A percentile compares a stretch with the other conserved stretches of the same genome.
These are phyloP conservation scores for Gracilaria domingensis DNA, from an alignment of 23 red algal species.

Conservation along the genomic window DNA sequence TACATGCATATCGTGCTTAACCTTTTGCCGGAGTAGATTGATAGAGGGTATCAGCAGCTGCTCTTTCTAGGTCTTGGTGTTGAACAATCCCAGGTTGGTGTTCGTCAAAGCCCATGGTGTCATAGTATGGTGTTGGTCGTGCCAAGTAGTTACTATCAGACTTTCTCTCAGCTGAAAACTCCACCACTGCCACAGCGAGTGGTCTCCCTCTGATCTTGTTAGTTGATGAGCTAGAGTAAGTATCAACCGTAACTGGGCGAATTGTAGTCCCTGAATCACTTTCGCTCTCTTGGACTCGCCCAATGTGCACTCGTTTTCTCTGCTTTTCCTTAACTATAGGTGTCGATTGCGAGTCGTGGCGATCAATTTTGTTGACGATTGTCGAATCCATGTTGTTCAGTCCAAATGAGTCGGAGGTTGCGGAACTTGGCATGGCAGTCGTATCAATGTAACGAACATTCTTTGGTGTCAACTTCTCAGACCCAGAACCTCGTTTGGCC, in stretches of 20 bases:
- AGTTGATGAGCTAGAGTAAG: conserved; percentile 23
- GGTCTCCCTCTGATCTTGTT: conserved; percentile 1
- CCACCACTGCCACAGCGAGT: conserved; percentile 10
- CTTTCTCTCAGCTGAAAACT: conserved; percentile 31
- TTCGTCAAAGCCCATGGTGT: background rate
- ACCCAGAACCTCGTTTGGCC: background rate
- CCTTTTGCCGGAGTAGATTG: background rate
- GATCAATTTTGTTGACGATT: background rate
- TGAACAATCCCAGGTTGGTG: background rate
- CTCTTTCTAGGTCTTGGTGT: background rate
- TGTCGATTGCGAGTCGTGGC: background rate
- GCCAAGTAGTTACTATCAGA: conserved; percentile 24
- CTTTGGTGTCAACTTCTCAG: background rate
- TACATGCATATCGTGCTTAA: background rate
- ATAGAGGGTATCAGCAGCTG: background rate
- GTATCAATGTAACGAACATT: background rate
- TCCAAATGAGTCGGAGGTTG: background rate
- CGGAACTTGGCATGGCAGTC: background rate
- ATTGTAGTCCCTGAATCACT: background rate
- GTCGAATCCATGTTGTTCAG: background rate
- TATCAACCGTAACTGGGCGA: conserved; percentile 11
- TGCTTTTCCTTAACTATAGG: background rate
- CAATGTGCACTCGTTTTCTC: background rate
- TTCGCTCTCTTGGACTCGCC: background rate
- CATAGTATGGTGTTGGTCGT: conserved; percentile 11